phyloP scores from a whole-genome alignment of 129 eudicot genomes.

The Tagetes patula region DNA sequence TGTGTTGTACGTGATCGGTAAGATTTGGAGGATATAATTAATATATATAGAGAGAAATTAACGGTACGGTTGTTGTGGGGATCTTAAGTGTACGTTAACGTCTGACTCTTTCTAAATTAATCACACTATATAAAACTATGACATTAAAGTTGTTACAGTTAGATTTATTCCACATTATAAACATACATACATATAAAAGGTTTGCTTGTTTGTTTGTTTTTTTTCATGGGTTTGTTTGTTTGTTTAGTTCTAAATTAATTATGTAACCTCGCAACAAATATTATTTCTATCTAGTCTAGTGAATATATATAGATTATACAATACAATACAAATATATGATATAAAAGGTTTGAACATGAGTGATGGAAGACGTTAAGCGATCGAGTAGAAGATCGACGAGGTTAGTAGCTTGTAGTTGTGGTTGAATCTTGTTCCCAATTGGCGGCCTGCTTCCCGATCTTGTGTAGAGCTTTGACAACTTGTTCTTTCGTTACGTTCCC shows the following conservation, averaged over 20 bases:
- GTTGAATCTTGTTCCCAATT: conserved; percentile 57
- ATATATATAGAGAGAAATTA: background rate
- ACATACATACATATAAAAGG: no score
- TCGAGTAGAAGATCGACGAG: background rate
- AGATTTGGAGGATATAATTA: background rate
- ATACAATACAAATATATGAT: background rate
- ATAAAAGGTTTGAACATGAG: background rate
- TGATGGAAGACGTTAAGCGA: background rate
- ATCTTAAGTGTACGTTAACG: background rate
- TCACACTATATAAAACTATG: no score
- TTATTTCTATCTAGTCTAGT: background rate
- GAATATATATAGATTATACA: background rate
- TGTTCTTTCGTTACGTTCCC: conserved; percentile 79
- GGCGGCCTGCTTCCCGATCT: conserved; percentile 82
- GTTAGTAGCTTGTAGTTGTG: conserved; percentile 24
- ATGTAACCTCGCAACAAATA: background rate
- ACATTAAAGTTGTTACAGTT: no score
- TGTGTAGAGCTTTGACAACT: conserved; percentile 72
- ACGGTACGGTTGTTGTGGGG: no score
- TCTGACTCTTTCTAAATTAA: background rate
- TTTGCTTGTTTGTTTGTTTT: no score
- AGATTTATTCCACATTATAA: no score
- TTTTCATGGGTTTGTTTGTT: background rate
- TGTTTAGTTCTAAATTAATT: background rate
- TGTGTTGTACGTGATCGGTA: background rate